Base-by-base conservation (phyloP, 1,284 basidiomycete genomes). In the Chondrostereum purpureum region DNA sequence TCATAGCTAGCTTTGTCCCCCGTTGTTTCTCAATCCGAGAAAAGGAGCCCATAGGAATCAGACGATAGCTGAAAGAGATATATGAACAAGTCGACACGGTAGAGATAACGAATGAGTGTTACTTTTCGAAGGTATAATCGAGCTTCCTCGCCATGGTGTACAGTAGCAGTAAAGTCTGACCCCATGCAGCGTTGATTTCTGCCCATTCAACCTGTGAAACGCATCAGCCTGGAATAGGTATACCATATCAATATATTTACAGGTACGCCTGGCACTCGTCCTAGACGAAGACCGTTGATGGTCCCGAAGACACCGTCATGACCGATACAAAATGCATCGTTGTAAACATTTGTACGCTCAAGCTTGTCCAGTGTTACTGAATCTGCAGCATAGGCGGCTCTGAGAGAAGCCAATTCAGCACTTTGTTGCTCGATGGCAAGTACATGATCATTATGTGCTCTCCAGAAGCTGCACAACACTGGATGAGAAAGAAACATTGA, bases 161-260 rank as follows among this genome's bases (percentile, higher is more conserved):
- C 12, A 99, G 70, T 43, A 98, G 73, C 16, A 99, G 70, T n/a
- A 95, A 73, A 0, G 92, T 91, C 59, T 98, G 89, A 0, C 96
- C 96, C 92, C 95, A 97, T 2, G 96, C 96, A 4, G 96, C 96
- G 60, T 99, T 99, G 63, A 99, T 94, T 66, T 99, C 96, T 4
- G 90, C 81, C 94, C 95, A 99, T 59, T 98, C 95, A 20, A 99
- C 92, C 77, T 89, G 55, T 0, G 58, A 48, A 37, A 17, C 39
- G 46, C 23, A 14, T 37, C 38, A 39, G 16, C 20, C 38, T 33
- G 18, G 44, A 37, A 49, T 10, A 51, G 36, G 37, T 20, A 45
- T 24, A 13, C 5, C 36, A 6, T 10, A 23, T 19, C 35, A 39
- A 34, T 42, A 18, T 44, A 67, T 78, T 35, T 55, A 88, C 85